Evolutionary conservation across 2,329 filamentous ascomycete species (phyloP).

Genomic region (Neospermospora avenae): DNA sequence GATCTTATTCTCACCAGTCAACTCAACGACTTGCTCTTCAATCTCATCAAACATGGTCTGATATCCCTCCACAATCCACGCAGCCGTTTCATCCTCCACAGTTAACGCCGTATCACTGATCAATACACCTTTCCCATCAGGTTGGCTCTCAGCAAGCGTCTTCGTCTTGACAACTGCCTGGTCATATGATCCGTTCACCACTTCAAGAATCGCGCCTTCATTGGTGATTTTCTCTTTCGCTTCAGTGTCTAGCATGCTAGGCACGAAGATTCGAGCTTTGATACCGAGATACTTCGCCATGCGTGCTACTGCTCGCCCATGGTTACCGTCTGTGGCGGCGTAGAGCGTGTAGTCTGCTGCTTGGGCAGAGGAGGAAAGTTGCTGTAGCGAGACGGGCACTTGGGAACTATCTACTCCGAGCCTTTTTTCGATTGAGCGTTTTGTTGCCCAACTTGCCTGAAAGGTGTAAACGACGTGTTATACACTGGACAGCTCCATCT

Average conservation of each 20-base stretch:
- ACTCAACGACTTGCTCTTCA: conserved; percentile 54
- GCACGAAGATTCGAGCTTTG: conserved; percentile 58
- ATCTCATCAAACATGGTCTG: conserved; percentile 67
- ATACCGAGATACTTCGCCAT: conserved; percentile 62
- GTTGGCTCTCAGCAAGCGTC: conserved; percentile 1
- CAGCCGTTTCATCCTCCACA: conserved; percentile 63
- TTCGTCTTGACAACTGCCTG: conserved; percentile 44
- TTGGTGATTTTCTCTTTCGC: conserved; percentile 53
- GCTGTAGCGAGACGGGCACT: background rate
- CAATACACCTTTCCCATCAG: conserved; percentile 42
- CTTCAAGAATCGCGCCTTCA: conserved; percentile 60
- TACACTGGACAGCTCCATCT: conserved; percentile 37
- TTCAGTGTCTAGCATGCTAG: conserved; percentile 50
- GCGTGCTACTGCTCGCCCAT: conserved; percentile 67
- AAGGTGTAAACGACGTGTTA: background rate
- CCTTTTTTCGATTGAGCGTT: background rate
- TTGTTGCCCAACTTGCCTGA: conserved; percentile 1
- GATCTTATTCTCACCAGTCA: conserved; percentile 41
- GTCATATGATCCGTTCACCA: conserved; percentile 61
- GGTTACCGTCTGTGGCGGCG: conserved; percentile 73
- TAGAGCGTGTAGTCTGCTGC: conserved; percentile 44
- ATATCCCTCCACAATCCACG: conserved; percentile 77
- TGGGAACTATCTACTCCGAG: background rate
- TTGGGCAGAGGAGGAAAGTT: conserved; percentile 28
- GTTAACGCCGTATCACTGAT: conserved; percentile 68